Base-by-base conservation (phyloP, 192 early-diverging fungal genomes). In the Allomyces macrogynus region DNA sequence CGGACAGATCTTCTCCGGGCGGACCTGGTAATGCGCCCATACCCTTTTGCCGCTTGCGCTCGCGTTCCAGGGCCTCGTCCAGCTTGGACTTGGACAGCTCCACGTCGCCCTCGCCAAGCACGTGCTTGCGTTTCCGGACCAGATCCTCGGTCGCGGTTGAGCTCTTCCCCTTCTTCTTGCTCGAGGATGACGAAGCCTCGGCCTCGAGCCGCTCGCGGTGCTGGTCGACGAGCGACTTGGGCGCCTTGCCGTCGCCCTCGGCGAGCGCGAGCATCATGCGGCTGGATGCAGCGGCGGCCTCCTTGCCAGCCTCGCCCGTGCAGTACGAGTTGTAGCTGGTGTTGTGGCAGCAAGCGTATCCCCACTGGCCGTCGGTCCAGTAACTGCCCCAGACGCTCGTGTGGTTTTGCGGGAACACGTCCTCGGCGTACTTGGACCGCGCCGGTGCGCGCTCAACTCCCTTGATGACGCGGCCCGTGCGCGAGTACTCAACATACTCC, bases 331-430 rank as follows among this genome's bases (percentile, higher is more conserved):
- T 90, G 62, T 84, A 76, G 43, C 83, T 68, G 61, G 86, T 81
- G 43, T 86, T 82, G 57, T 82, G 86, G 73, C 96, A 99, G 70
- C 96, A 99, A 43, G 80, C 78, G 77, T 94, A 99, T 22, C 96
- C 96, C 96, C 94, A 99, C 60, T 84, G 78, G 10, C 91, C 91
- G 70, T 91, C 87, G 26, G 80, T 76, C 96, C 96, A 99, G 72
- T 82, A 99, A 24, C 90, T 93, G 1, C 96, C 96, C 91, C 89
- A 99, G 22, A 96, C 84, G 23, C 82, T 71, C 8, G 76, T 81
- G 75, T 99, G 94, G 69, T 95, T 96, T 66, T 86, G 78, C 43
- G 77, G 79, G 64, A 72, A 77, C 49, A 92, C 87, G 75, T 97
- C 92, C 70, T 99, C 96, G 67, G 88, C 85, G 71, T 93, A 96